phyloP scores from a whole-genome alignment of 2,329 filamentous ascomycete genomes.

The Elsinoe arachidis region DNA sequence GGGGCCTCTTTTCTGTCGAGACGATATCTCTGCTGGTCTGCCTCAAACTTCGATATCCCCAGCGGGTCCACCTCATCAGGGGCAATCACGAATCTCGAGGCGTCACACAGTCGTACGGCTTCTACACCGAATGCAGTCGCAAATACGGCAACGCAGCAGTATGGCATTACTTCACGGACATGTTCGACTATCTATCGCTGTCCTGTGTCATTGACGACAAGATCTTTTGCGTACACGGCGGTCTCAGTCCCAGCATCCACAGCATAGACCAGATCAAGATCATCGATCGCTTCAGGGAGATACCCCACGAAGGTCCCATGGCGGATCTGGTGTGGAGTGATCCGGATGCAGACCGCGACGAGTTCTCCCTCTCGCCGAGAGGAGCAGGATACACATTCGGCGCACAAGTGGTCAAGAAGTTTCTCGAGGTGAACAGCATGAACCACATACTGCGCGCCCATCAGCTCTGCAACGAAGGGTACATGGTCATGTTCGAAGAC shows the following conservation, averaged over 20 bases:
- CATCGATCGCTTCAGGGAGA: constrained; percentile 96
- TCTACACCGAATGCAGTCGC: constrained; percentile 95
- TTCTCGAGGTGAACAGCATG: constrained; percentile 95
- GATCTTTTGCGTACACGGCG: constrained; percentile 97
- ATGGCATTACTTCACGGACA: constrained; percentile 99
- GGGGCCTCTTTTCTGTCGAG: constrained; percentile 96
- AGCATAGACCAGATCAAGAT: constrained; percentile 99
- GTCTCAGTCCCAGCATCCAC: constrained; percentile 65
- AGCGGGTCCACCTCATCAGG: constrained; percentile 89
- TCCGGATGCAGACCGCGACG: constrained; percentile 91
- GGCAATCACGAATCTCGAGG: constrained; percentile 76
- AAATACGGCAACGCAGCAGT: constrained; percentile 99
- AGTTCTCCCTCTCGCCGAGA: constrained; percentile 87
- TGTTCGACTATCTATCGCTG: constrained; percentile 97
- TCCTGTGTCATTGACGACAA: constrained; percentile 98
- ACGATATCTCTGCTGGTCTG: constrained; percentile 97
- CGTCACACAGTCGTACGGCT: constrained; percentile 97
- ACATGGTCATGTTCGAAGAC: constrained; percentile 94
- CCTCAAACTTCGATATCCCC: constrained; percentile 91
- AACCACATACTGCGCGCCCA: constrained; percentile 96
- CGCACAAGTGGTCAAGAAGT: constrained; percentile 96
- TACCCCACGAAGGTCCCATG: constrained; percentile 98
- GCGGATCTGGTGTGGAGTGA: constrained; percentile 99
- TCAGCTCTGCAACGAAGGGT: constrained; percentile 96
- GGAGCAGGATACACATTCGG: constrained; percentile 97